phyloP scores from a whole-genome alignment of 2,329 filamentous ascomycete genomes.

The Xenoacremonium recifei region DNA sequence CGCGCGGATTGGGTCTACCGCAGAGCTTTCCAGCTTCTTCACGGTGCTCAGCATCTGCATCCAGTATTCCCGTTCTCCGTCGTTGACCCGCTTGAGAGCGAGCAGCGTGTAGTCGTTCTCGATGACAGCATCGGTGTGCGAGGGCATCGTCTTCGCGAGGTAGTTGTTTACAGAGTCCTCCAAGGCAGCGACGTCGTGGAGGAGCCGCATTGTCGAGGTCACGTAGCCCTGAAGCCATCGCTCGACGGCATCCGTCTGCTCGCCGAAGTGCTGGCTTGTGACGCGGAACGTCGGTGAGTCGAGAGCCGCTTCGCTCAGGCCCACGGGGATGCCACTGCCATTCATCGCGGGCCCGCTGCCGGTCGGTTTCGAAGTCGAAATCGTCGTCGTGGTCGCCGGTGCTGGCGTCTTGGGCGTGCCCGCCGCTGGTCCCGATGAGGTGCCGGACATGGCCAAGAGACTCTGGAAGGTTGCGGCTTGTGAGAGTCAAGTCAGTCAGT shows the following conservation, averaged over 20 bases:
- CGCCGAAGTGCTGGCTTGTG: constrained; percentile 79
- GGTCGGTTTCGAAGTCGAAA: too few relatives aligned
- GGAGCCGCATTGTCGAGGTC: constrained; percentile 52
- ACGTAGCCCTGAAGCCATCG: constrained; percentile 76
- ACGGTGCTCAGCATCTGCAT: constrained; percentile 69
- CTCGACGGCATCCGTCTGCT: constrained; percentile 89
- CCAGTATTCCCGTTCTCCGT: constrained; percentile 89
- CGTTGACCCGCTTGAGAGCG: constrained; percentile 79
- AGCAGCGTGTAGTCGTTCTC: constrained; percentile 95
- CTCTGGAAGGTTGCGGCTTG: too few relatives aligned
- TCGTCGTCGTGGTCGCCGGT: constrained; percentile 18
- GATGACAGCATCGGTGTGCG: constrained; percentile 78
- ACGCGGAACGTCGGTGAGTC: constrained; percentile 96
- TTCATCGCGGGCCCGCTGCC: constrained; percentile 20
- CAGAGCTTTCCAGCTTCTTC: constrained; percentile 72
- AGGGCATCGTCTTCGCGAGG: constrained; percentile 71
- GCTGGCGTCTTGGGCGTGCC: too few relatives aligned
- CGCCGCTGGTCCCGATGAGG: background rate
- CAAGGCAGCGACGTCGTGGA: constrained; percentile 66
- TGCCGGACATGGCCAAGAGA: constrained; percentile 18
- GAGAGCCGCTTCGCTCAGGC: constrained; percentile 89
- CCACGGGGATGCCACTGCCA: constrained; percentile 63
- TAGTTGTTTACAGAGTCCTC: constrained; percentile 79
- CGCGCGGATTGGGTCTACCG: constrained; percentile 76
- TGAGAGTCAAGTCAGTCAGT: too few relatives aligned